These are phyloP conservation scores for Colletotrichum lupini DNA, from an alignment of 2,329 filamentous ascomycete species.

Conservation along the genomic window DNA sequence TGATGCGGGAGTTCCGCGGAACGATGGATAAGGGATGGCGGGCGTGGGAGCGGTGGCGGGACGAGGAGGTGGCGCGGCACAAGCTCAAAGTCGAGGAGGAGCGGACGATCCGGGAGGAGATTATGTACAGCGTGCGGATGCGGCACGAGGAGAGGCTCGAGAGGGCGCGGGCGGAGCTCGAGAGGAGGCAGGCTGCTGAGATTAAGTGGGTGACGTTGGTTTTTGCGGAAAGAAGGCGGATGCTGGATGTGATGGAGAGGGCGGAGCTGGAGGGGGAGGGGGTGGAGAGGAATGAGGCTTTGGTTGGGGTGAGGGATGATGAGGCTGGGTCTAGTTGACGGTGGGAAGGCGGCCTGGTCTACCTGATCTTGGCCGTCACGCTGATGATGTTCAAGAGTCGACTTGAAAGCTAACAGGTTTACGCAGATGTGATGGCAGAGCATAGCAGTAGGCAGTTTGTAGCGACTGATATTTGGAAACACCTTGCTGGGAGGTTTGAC, in stretches of 20 bases:
- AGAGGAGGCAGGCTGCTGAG: conserved; percentile 53
- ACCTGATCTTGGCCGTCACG: not conserved
- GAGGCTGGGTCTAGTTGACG: not conserved
- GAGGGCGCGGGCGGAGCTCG: conserved; percentile 45
- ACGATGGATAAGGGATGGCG: conserved; percentile 55
- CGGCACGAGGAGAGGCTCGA: conserved; percentile 42
- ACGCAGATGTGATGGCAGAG: not conserved
- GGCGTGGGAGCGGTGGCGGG: conserved; percentile 54
- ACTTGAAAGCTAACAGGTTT: not conserved
- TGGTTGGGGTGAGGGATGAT: not conserved
- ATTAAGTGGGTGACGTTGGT: conserved; percentile 59
- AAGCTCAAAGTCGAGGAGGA: conserved; percentile 51
- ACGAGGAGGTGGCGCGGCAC: conserved; percentile 52
- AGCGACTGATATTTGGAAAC: not conserved
- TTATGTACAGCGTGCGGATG: conserved; percentile 52
- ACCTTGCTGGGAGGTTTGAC: not conserved
- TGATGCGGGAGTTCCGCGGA: conserved; percentile 48
- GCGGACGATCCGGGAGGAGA: conserved; percentile 51
- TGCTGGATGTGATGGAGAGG: conserved; percentile 54
- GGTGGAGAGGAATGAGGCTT: not conserved
- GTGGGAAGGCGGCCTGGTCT: conserved; percentile 2
- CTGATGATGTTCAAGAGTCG: not conserved
- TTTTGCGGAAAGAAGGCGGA: conserved; percentile 53
- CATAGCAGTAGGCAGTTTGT: not conserved
- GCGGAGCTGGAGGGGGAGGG: conserved; percentile 55